Evolutionary conservation across 2,329 filamentous ascomycete genomes (phyloP).

Genomic region (Exophiala sp.): DNA sequence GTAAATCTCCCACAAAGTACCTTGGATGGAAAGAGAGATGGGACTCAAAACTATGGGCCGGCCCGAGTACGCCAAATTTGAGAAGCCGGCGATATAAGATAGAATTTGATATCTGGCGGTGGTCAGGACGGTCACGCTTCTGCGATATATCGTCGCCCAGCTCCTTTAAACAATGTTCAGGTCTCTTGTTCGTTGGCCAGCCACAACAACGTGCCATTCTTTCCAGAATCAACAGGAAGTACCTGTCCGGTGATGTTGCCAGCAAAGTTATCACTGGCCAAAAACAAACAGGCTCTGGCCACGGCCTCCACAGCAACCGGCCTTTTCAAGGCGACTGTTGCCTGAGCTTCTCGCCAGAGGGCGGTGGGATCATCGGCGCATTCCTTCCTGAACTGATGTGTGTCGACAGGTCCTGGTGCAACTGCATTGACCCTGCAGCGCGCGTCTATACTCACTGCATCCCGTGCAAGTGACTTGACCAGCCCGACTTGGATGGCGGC

Average conservation of each 20-base stretch:
- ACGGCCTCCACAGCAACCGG: conserved; percentile 39
- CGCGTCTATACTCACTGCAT: conserved; percentile 36
- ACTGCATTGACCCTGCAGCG: conserved; percentile 43
- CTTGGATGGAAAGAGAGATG: no score
- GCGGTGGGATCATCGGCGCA: conserved; percentile 37
- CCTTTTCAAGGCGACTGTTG: conserved; percentile 39
- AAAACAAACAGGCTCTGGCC: conserved; percentile 41
- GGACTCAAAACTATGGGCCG: no score
- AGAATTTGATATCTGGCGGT: no score
- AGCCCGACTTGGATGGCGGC: conserved; percentile 43
- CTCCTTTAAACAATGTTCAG: background rate
- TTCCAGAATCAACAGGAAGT: conserved; percentile 44
- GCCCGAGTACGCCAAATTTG: no score
- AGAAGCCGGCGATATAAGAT: no score
- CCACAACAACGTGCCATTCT: conserved; percentile 42
- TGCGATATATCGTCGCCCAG: no score
- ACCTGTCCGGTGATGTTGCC: conserved; percentile 43
- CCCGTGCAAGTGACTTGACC: conserved; percentile 39
- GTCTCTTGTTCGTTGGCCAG: conserved; percentile 1
- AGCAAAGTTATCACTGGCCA: conserved; percentile 45
- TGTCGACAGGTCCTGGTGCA: conserved; percentile 44
- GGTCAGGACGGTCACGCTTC: no score
- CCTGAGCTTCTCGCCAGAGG: conserved; percentile 40
- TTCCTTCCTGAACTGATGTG: conserved; percentile 40
- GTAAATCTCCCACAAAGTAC: no score